A percentile compares a stretch with the other conserved stretches of the same genome.
Conservation (phyloP, 139 green algal genomes). For the Volvox africanus region DNA sequence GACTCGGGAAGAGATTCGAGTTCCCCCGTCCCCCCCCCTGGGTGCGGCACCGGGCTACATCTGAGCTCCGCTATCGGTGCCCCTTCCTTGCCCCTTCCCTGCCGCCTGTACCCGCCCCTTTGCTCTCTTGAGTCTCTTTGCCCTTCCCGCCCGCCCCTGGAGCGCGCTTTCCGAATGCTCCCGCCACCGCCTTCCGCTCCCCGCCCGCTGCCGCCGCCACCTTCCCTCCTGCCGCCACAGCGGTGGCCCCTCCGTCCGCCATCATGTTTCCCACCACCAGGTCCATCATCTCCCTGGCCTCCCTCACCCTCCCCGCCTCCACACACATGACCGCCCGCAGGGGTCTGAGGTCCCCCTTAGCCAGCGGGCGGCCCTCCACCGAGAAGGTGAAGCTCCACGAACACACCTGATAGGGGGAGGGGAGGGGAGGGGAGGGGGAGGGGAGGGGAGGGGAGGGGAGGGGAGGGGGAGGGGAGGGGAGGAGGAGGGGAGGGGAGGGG, state of each 20-base stretch:
- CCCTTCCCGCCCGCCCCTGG: neutral
- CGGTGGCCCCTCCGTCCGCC: neutral
- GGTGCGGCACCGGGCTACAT: too few species aligned
- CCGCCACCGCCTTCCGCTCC: neutral
- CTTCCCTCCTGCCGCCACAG: neutral
- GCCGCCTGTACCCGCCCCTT: neutral
- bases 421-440: neutral
- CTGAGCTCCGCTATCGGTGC: neutral
- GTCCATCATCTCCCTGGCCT: conserved; percentile 62
- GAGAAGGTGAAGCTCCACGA: conserved; percentile 80
- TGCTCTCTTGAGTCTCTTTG: neutral
- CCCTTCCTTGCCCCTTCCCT: neutral
- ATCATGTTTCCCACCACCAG: conserved; percentile 64
- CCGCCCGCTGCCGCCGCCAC: neutral
- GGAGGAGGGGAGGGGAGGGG: neutral
- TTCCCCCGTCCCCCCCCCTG: too few species aligned
- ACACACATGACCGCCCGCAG: conserved; percentile 71
- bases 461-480: neutral
- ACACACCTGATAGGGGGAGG: conserved; percentile 23
- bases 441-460: neutral
- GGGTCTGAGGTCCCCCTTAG: conserved; percentile 73
- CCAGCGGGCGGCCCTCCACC: conserved; percentile 63
- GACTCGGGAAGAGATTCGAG: too few species aligned
- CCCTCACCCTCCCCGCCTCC: conserved; percentile 41
- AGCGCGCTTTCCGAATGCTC: neutral